Base-by-base conservation (phyloP, 2,329 filamentous ascomycete species). In the Diaporthe citrichinensis region DNA sequence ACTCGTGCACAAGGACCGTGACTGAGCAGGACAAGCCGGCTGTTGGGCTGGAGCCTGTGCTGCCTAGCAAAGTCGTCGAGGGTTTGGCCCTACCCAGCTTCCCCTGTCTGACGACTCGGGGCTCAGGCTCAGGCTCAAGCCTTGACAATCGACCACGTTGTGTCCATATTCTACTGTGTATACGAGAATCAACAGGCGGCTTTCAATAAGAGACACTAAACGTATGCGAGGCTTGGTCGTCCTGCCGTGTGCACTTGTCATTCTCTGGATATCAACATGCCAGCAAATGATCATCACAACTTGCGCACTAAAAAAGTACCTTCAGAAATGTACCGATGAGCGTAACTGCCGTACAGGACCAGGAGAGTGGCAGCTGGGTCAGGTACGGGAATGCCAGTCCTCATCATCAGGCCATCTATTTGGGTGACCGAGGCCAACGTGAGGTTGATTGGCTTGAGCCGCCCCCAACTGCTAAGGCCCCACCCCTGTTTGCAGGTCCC, bases 401-500 rank as follows among this genome's bases (percentile, higher is more conserved):
- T 53, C 46, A 53, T 72, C 71, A 71, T 72, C 57, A 58, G 49
- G 71, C 76, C 72, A 73, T 68, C 39, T 31, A 36, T 74, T 28
- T 28, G 49, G 65, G 46, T 55, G 65, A 72, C 71, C 73, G 72
- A 65, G 71, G 44, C 61, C 59, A 28, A n/a, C 46, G 49, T 62
- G 46, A 65, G 25, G 71, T 55, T 73, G 71, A 73, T 73, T 73
- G 71, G 71, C 51, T 12, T 65, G 25, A 44, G 36, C 34, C n/a
- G 71, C 71, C 58, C 71, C 58, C 71, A 53, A 57, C 46, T 55
- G 41, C 49, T 34, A 31, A 44, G 58, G 34, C 46, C 58, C 41
- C 58, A 73, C 61, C 71, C 71, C 71, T 73, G 71, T 61, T 73
- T 65, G 71, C 46, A 73, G 58, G 71, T 65, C 49, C 51, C 58